A percentile compares a stretch with the other conserved stretches of the same genome.
Conservation (phyloP, 306 rosid genomes). For the Cucurbita maxima region DNA sequence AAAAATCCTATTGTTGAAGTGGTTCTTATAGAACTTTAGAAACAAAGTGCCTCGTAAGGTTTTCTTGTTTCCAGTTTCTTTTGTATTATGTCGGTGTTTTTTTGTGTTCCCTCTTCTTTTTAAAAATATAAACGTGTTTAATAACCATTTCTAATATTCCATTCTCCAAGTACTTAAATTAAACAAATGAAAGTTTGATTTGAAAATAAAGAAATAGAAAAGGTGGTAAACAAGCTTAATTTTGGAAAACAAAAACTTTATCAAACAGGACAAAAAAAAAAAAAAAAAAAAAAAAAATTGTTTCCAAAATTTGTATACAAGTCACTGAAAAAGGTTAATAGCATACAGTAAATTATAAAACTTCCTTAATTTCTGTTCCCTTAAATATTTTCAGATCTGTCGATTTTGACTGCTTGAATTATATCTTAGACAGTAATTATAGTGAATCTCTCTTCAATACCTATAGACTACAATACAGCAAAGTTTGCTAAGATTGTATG, state of each 20-base stretch:
- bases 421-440: background rate
- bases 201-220: background rate
- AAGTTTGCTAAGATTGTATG: background rate
- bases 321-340: background rate
- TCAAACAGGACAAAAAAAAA: background rate
- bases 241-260: background rate
- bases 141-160: background rate
- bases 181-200: background rate
- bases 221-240: background rate
- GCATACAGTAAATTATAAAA: background rate
- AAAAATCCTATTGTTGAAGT: background rate
- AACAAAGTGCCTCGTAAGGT: background rate
- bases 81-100: background rate
- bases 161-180: background rate
- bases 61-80: background rate
- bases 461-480: background rate
- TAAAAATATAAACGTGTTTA: background rate
- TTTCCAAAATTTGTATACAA: background rate
- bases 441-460: background rate
- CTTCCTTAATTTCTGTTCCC: background rate
- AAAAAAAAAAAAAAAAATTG: background rate
- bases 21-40: background rate
- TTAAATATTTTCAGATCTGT: background rate
- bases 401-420: background rate
- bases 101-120: background rate